A percentile compares a stretch with the other conserved stretches of the same genome.
phyloP scores from a whole-genome alignment of 352 stramenopile species.

The Aphanomyces euteiches region DNA sequence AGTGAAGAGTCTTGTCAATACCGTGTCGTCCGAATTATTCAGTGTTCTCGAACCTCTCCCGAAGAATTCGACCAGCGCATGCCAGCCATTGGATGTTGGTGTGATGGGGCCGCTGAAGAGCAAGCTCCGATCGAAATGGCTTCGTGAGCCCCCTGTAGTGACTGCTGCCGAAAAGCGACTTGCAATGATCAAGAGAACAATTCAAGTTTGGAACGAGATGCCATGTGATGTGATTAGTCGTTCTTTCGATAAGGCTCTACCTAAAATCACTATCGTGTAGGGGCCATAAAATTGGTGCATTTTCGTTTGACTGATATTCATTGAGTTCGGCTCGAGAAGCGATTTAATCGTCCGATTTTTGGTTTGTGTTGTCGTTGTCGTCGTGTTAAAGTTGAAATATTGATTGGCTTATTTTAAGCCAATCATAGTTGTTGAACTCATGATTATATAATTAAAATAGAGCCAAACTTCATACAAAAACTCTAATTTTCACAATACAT shows the following conservation, averaged over 20 bases:
- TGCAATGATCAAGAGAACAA: background rate
- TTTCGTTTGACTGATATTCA: too few species aligned
- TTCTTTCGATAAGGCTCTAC: conserved; percentile 1
- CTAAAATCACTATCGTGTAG: background rate
- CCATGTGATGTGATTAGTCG: background rate
- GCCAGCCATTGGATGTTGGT: conserved; percentile 18
- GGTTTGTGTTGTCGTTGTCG: too few species aligned
- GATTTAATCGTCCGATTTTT: too few species aligned
- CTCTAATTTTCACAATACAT: too few species aligned
- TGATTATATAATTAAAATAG: too few species aligned
- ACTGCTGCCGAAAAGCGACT: conserved; percentile 3
- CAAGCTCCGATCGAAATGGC: conserved; percentile 5
- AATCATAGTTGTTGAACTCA: too few species aligned
- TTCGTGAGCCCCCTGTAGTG: background rate
- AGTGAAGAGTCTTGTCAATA: background rate
- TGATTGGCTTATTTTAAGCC: too few species aligned
- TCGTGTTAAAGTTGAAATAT: too few species aligned
- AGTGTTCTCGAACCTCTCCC: conserved; percentile 2
- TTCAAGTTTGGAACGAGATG: conserved; percentile 2
- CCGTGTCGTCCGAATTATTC: background rate
- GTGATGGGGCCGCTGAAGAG: conserved; percentile 23
- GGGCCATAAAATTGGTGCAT: too few species aligned
- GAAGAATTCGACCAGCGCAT: conserved; percentile 7
- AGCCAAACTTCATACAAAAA: too few species aligned
- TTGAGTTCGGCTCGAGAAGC: too few species aligned